Conservation (phyloP, 768 basidiomycete genomes). For the Boletus subparvulus region DNA sequence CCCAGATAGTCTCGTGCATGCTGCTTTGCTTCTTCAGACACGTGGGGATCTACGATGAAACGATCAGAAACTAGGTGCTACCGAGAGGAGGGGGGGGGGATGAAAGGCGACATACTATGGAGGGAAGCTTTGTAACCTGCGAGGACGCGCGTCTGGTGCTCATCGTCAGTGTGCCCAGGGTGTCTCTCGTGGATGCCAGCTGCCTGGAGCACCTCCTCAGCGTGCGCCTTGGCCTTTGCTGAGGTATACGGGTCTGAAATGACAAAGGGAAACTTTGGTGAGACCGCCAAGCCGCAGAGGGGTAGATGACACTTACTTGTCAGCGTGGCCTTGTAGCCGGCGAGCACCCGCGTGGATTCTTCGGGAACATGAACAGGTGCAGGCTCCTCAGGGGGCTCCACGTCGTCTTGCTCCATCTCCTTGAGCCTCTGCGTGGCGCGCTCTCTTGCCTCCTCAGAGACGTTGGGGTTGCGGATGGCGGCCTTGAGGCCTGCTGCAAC, state of each 20-base stretch:
- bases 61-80: not conserved
- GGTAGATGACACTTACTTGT: constrained; percentile 32
- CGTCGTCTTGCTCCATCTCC: constrained; percentile 32
- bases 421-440: constrained; percentile 48
- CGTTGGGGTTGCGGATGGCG: constrained; percentile 56
- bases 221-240: constrained; percentile 50
- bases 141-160: constrained; percentile 47
- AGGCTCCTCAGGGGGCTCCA: constrained; percentile 1
- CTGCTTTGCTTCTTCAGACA: constrained; percentile 48
- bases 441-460: constrained; percentile 54
- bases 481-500: constrained; percentile 60
- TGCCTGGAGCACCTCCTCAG: constrained; percentile 51
- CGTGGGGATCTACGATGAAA: constrained; percentile 40
- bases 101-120: constrained; percentile 36
- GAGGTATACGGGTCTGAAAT: constrained; percentile 43
- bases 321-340: constrained; percentile 52
- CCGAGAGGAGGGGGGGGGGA: too few relatives aligned
- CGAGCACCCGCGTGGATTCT: constrained; percentile 31
- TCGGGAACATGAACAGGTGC: not conserved
- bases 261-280: too few relatives aligned
- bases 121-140: constrained; percentile 60
- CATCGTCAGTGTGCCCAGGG: constrained; percentile 33
- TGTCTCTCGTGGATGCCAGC: constrained; percentile 39
- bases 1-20: constrained; percentile 45
- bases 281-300: not conserved